A percentile compares a stretch with the other conserved stretches of the same genome.
Conservation (phyloP, 805 yeast genomes). For the Sugiyamaella qingdaonensis region DNA sequence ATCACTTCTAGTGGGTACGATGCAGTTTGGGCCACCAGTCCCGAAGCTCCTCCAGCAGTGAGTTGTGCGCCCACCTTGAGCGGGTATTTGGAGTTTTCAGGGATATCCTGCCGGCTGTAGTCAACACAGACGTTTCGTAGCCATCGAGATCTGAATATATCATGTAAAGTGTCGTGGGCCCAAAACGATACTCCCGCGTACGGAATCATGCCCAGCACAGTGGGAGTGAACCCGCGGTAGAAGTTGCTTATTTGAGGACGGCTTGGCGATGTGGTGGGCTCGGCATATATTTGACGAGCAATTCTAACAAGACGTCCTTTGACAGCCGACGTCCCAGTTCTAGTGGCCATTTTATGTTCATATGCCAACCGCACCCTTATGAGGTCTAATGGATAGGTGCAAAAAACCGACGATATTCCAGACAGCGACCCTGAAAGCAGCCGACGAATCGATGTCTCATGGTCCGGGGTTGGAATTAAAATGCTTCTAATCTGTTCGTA, state of each 20-base stretch:
- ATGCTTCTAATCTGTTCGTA: constrained; percentile 86
- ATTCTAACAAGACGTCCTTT: constrained; percentile 27
- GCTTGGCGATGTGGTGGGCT: constrained; percentile 16
- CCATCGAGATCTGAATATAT: constrained; percentile 61
- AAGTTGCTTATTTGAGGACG: constrained; percentile 54
- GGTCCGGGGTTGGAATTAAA: constrained; percentile 66
- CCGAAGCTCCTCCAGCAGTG: constrained; percentile 92
- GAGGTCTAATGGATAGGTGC: constrained; percentile 89
- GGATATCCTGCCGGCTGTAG: constrained; percentile 8
- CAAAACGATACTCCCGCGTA: constrained; percentile 97
- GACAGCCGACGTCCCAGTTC: not conserved
- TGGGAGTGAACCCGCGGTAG: constrained; percentile 91
- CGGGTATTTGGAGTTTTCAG: constrained; percentile 43
- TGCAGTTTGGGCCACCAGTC: constrained; percentile 91
- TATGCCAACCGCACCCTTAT: constrained; percentile 89
- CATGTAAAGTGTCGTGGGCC: constrained; percentile 89
- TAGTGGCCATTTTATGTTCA: constrained; percentile 34
- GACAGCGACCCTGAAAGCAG: constrained; percentile 85
- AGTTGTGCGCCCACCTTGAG: constrained; percentile 88
- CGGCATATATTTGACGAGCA: constrained; percentile 31
- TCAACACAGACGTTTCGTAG: constrained; percentile 46
- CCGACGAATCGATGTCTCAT: constrained; percentile 79
- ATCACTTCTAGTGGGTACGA: constrained; percentile 96
- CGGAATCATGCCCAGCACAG: constrained; percentile 92
- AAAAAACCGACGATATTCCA: constrained; percentile 80